Conservation (phyloP, 2,329 filamentous ascomycete species). For the Trichoderma afroharzianum region DNA sequence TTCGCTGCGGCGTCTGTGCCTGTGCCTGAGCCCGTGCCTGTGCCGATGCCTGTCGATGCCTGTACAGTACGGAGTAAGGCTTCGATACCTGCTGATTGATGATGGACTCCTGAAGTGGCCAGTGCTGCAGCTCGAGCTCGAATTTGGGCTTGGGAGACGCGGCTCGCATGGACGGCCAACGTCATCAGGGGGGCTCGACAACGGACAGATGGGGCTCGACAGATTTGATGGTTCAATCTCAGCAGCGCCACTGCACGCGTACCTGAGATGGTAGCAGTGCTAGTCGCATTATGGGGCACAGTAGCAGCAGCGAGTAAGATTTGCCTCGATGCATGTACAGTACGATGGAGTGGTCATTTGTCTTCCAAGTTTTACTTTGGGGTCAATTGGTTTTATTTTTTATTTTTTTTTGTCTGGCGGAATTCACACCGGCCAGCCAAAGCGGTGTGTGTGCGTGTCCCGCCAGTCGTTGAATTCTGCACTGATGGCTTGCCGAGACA, state of each 20-base stretch:
- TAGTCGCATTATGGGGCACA: background rate
- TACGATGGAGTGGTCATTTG: background rate
- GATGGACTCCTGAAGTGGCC: constrained; percentile 13
- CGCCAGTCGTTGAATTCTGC: background rate
- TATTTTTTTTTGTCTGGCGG: background rate
- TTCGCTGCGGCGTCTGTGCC: background rate
- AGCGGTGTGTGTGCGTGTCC: background rate
- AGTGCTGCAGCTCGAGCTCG: background rate
- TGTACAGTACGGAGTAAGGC: background rate
- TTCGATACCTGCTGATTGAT: constrained; percentile 4
- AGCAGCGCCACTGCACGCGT: constrained; percentile 3
- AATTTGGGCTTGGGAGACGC: background rate
- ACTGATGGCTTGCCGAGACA: background rate
- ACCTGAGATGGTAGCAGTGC: background rate
- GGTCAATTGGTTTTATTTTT: background rate
- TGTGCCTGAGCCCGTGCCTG: background rate
- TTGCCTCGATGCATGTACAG: background rate
- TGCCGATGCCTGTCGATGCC: background rate
- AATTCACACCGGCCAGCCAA: background rate
- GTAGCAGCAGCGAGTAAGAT: background rate
- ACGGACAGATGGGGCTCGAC: constrained; percentile 2
- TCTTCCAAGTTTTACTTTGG: background rate
- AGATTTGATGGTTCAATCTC: constrained; percentile 12
- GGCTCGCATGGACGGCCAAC: constrained; percentile 6
- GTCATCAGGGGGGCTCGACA: constrained; percentile 8